These are phyloP conservation scores for Haplosporangium gracile DNA, from an alignment of 192 early-diverging fungal species.

Conservation along the genomic window DNA sequence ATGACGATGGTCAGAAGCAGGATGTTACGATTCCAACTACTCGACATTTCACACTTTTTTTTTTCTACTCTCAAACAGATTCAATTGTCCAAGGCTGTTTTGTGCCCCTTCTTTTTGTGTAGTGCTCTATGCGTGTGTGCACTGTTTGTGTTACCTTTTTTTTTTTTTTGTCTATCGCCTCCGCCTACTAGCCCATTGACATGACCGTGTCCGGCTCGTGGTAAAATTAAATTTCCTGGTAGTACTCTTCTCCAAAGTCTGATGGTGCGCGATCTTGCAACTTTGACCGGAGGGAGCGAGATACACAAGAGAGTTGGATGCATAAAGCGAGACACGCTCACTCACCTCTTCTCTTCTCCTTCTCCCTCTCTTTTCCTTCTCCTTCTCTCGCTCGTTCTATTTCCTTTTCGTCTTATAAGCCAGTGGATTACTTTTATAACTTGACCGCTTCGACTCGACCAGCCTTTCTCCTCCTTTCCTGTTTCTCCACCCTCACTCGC, in stretches of 20 bases:
- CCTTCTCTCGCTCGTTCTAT: neutral
- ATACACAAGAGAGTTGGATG: neutral
- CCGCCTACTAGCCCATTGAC: neutral
- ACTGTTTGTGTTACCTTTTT: neutral
- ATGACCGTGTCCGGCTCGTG: neutral
- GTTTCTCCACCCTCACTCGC: neutral
- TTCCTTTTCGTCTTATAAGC: neutral
- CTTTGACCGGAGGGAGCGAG: conserved; percentile 14
- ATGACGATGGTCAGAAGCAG: conserved; percentile 28
- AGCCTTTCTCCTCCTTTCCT: conserved; percentile 4
- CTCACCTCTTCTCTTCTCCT: conserved; percentile 1
- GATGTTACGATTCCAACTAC: conserved; percentile 56
- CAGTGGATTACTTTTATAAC: conserved; percentile 4
- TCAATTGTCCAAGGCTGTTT: neutral
- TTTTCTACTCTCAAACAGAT: neutral
- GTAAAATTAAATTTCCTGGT: neutral
- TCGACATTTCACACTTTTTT: conserved; percentile 18
- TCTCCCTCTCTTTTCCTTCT: conserved; percentile 2
- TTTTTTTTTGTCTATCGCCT: neutral
- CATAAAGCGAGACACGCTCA: conserved; percentile 28
- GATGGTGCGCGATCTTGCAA: conserved; percentile 18
- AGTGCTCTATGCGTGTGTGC: neutral
- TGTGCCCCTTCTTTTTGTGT: neutral
- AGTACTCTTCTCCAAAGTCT: neutral
- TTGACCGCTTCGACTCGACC: conserved; percentile 3